Percentiles rank a stretch among this genome's conserved stretches.
Evolutionary conservation across 306 rosid genomes (phyloP).

Genomic region (Prunus mira): DNA sequence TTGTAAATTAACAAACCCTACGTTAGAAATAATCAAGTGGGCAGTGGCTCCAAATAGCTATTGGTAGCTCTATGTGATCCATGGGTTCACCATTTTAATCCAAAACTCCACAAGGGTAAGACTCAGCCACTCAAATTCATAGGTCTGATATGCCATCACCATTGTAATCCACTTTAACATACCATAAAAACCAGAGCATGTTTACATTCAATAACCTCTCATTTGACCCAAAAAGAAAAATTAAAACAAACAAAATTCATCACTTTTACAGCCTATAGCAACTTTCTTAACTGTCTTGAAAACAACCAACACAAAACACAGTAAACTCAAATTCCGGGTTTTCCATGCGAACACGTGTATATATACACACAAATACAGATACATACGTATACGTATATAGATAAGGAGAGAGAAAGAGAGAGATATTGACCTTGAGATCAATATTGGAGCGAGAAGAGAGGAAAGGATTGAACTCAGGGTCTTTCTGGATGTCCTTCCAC

Average conservation of each 20-base stretch:
- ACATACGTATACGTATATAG: neutral
- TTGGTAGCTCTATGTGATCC: neutral
- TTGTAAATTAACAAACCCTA: neutral
- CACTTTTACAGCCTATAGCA: neutral
- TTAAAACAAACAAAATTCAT: neutral
- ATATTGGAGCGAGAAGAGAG: constrained; percentile 46
- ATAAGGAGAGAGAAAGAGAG: neutral
- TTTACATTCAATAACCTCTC: neutral
- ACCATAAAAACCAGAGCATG: neutral
- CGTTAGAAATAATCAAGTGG: neutral
- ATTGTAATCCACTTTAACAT: neutral
- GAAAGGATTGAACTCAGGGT: constrained; percentile 43
- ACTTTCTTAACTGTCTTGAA: neutral
- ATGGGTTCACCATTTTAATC: neutral
- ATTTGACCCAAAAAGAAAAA: neutral
- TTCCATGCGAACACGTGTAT: neutral
- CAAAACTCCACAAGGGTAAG: neutral
- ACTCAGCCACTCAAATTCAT: neutral
- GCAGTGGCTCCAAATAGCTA: neutral
- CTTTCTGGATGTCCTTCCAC: constrained; percentile 52
- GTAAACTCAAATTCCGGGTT: neutral
- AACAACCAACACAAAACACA: neutral
- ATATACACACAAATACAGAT: neutral
- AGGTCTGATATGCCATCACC: neutral
- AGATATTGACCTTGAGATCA: constrained; percentile 41